phyloP scores from a whole-genome alignment of 768 basidiomycete genomes.

The Termitomyces sp. region DNA sequence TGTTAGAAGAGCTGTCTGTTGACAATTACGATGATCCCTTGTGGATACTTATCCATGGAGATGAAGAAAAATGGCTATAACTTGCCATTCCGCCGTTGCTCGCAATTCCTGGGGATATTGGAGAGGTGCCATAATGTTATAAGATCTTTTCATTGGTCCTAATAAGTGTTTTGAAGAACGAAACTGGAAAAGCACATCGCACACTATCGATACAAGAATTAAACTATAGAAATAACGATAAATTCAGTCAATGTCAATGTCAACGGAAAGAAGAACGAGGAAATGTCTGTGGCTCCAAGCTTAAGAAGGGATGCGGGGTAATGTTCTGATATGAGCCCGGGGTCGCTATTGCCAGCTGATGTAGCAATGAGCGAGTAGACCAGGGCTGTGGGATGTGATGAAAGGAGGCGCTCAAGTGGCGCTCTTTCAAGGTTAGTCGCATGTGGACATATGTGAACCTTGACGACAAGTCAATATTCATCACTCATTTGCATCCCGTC shows the following conservation, averaged over 20 bases:
- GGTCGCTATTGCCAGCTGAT: neutral
- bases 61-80: neutral
- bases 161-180: neutral
- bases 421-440: neutral
- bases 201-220: slow-evolving; percentile 2
- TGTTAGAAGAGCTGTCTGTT: slow-evolving; percentile 12
- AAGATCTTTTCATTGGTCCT: neutral
- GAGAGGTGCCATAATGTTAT: too few relatives aligned
- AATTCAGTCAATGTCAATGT: neutral
- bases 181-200: neutral
- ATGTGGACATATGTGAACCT: neutral
- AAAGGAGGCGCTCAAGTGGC: neutral
- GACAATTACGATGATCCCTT: slow-evolving; percentile 25
- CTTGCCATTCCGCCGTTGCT: neutral
- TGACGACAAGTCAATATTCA: neutral
- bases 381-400: neutral
- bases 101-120: too few relatives aligned
- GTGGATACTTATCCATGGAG: slow-evolving; percentile 20
- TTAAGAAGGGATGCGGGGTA: neutral
- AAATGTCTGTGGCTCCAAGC: neutral
- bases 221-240: neutral
- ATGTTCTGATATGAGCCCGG: neutral
- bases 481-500: neutral
- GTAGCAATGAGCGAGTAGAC: neutral
- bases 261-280: neutral